Conservation (phyloP, 306 rosid species). For the Citrullus mucosospermus region DNA sequence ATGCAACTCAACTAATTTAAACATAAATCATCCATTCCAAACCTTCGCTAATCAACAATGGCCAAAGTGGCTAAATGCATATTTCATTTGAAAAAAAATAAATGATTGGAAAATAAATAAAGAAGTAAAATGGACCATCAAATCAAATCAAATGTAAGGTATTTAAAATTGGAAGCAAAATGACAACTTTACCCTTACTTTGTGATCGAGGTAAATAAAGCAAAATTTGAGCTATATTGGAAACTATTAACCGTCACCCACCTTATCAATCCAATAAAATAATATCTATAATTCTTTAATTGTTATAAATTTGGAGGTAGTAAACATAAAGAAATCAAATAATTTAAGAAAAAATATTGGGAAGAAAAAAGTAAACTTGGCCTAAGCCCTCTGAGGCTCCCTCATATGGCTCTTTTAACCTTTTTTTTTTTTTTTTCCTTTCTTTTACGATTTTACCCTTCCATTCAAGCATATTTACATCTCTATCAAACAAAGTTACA, state of each 20-base stretch:
- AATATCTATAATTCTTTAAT: conserved; percentile 3
- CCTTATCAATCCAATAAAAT: background rate
- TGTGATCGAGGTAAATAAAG: background rate
- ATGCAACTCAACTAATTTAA: too few relatives aligned
- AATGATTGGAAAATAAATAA: background rate
- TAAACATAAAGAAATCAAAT: conserved; percentile 5
- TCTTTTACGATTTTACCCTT: conserved; percentile 2
- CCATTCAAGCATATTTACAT: conserved; percentile 49
- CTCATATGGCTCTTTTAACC: background rate
- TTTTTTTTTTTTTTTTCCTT: background rate
- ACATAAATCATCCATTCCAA: too few relatives aligned
- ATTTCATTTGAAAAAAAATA: background rate
- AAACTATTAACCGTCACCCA: background rate
- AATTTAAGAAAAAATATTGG: background rate
- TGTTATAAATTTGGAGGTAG: conserved; percentile 6
- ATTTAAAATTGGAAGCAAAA: background rate
- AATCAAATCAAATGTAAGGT: background rate
- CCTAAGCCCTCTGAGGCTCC: background rate
- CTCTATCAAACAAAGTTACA: conserved; percentile 23
- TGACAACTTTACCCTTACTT: background rate
- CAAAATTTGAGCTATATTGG: background rate
- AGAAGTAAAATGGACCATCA: background rate
- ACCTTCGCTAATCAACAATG: too few relatives aligned
- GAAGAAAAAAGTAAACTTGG: background rate
- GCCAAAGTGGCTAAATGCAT: background rate